phyloP scores from a whole-genome alignment of 225 moss, liverwort and hornwort genomes.

The Lunularia cruciata region DNA sequence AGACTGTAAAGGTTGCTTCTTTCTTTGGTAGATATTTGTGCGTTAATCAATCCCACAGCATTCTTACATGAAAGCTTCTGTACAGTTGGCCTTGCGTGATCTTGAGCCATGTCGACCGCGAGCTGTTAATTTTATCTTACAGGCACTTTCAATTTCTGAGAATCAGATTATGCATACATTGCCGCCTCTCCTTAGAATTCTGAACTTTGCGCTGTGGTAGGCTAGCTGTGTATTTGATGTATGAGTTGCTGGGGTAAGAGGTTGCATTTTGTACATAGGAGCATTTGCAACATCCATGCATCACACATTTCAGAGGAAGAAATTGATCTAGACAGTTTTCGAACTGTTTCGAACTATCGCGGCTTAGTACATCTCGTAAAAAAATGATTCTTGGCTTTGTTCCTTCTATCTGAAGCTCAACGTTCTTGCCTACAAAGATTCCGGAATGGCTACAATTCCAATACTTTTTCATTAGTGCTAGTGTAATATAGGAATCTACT shows the following conservation, averaged over 20 bases:
- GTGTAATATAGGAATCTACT: no score
- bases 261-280: neutral
- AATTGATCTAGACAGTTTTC: neutral
- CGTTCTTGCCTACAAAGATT: no score
- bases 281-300: neutral
- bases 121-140: no score
- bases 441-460: no score
- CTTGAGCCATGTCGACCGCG: neutral
- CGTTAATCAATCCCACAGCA: neutral
- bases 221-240: no score
- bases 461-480: no score
- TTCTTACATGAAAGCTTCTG: neutral
- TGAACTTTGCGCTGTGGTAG: no score
- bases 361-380: constrained; percentile 13
- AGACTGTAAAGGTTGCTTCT: neutral
- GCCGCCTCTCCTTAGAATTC: no score
- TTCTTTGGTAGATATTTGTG: neutral
- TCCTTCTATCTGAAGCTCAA: neutral
- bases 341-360: neutral
- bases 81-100: neutral
- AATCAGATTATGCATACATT: no score
- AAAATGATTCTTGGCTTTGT: neutral
- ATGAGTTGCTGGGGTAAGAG: neutral
- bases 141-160: no score
- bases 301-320: neutral